Evolutionary conservation across 225 moss, liverwort and hornwort species (phyloP).

Genomic region (Pseudoscleropodium purum): DNA sequence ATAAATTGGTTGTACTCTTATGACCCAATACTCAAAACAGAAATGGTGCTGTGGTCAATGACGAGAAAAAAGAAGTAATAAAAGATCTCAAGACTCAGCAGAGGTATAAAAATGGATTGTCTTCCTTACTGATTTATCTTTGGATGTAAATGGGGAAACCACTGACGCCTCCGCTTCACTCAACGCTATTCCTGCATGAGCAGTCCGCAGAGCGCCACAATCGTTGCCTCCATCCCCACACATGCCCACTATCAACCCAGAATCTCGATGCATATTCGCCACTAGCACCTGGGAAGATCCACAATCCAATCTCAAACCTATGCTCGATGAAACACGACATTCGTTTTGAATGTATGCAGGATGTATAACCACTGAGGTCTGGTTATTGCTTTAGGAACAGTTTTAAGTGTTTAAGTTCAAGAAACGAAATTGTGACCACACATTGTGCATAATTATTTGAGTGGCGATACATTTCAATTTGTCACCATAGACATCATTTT

Average conservation of each 20-base stretch:
- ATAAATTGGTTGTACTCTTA: neutral
- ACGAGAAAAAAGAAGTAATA: neutral
- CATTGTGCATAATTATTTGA: neutral
- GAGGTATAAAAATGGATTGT: neutral
- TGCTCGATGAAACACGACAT: neutral
- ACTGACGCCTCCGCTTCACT: constrained; percentile 93
- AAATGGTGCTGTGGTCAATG: neutral
- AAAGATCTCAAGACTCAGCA: neutral
- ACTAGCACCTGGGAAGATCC: constrained; percentile 57
- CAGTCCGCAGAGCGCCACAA: constrained; percentile 73
- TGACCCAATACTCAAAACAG: neutral
- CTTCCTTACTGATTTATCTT: constrained; percentile 63
- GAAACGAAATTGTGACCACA: neutral
- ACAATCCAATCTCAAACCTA: neutral
- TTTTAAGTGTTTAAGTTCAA: neutral
- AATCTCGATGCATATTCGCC: constrained; percentile 64
- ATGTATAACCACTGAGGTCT: neutral
- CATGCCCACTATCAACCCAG: constrained; percentile 84
- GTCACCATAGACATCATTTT: neutral
- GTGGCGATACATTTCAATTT: neutral
- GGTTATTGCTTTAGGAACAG: neutral
- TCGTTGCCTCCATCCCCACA: constrained; percentile 97
- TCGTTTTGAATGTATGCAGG: neutral
- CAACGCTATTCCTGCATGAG: constrained; percentile 78
- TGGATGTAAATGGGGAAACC: constrained; percentile 84